Percentiles rank a stretch among this genome's conserved stretches.
Evolutionary conservation across 495 filamentous ascomycete species (phyloP).

Genomic region (Daldinia childiae): DNA sequence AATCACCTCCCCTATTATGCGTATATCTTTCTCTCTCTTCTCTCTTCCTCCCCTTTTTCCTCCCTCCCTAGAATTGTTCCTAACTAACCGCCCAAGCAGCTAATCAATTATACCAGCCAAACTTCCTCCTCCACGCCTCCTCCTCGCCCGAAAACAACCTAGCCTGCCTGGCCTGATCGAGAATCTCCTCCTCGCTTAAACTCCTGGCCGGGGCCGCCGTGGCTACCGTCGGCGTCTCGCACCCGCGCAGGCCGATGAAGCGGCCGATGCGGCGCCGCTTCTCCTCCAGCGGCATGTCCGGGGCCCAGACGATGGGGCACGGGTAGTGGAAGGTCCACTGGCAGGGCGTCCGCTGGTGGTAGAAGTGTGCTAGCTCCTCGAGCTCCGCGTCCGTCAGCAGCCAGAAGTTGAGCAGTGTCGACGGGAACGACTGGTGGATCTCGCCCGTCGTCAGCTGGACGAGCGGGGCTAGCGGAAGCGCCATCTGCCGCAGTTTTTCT

Average conservation of each 20-base stretch:
- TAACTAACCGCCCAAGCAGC: not conserved
- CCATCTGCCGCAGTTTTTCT: constrained; percentile 56
- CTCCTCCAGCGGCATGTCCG: constrained; percentile 57
- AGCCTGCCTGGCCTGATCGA: constrained; percentile 49
- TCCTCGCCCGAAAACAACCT: constrained; percentile 46
- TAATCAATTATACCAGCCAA: constrained; percentile 47
- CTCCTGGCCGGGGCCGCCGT: constrained; percentile 10
- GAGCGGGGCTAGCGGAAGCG: constrained; percentile 64
- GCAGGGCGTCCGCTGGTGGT: constrained; percentile 73
- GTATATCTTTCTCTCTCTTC: not conserved
- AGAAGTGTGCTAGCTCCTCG: constrained; percentile 76
- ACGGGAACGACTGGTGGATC: constrained; percentile 72
- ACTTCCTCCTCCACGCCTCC: constrained; percentile 55
- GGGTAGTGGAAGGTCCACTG: constrained; percentile 70
- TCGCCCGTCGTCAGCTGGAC: constrained; percentile 66
- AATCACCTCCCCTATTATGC: constrained; percentile 5
- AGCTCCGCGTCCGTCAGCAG: constrained; percentile 76
- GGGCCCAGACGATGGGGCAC: constrained; percentile 56
- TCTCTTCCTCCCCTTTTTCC: not conserved
- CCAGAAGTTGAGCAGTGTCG: constrained; percentile 73
- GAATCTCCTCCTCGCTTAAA: constrained; percentile 52
- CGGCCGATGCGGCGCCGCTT: constrained; percentile 70
- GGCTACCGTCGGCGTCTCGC: constrained; percentile 58
- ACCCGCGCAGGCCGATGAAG: constrained; percentile 74
- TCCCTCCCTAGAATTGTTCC: not conserved